Conservation (phyloP, 1,139 yeast species). For the Petasospora fabianii region DNA sequence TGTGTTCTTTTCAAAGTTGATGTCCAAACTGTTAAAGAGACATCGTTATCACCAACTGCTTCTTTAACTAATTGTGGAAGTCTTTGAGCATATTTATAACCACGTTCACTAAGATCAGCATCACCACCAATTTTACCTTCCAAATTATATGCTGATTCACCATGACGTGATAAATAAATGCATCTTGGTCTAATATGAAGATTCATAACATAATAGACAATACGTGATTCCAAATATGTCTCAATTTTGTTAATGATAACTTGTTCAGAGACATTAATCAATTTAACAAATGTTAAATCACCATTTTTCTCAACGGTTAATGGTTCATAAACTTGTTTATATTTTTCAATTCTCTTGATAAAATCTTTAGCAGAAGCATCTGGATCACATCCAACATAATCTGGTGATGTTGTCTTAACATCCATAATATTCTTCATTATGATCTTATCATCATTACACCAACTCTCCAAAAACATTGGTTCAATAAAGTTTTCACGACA, state of each 20-base stretch:
- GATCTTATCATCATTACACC: conserved; percentile 80
- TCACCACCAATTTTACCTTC: conserved; percentile 97
- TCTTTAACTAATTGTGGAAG: conserved; percentile 74
- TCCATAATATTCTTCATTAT: conserved; percentile 78
- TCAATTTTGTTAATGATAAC: conserved; percentile 84
- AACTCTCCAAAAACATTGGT: conserved; percentile 89
- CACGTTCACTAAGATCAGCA: conserved; percentile 81
- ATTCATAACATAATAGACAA: conserved; percentile 94
- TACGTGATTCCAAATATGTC: conserved; percentile 85
- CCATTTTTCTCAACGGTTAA: conserved; percentile 54
- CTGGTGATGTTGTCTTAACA: conserved; percentile 86
- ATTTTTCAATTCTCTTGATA: conserved; percentile 64
- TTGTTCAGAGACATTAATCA: conserved; percentile 83
- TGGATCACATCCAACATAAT: conserved; percentile 68
- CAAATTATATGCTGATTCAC: conserved; percentile 87
- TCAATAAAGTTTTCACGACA: conserved; percentile 69
- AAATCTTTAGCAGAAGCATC: conserved; percentile 74
- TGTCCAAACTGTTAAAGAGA: conserved; percentile 90
- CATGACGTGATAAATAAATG: conserved; percentile 93
- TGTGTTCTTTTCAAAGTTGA: conserved; percentile 90
- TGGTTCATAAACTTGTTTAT: conserved; percentile 73
- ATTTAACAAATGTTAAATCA: conserved; percentile 76
- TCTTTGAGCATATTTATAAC: conserved; percentile 78
- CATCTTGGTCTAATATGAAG: conserved; percentile 87
- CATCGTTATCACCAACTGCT: conserved; percentile 72